A percentile compares a stretch with the other conserved stretches of the same genome.
Conservation (phyloP, 345 rosid species). For the Fremontodendron californicum region DNA sequence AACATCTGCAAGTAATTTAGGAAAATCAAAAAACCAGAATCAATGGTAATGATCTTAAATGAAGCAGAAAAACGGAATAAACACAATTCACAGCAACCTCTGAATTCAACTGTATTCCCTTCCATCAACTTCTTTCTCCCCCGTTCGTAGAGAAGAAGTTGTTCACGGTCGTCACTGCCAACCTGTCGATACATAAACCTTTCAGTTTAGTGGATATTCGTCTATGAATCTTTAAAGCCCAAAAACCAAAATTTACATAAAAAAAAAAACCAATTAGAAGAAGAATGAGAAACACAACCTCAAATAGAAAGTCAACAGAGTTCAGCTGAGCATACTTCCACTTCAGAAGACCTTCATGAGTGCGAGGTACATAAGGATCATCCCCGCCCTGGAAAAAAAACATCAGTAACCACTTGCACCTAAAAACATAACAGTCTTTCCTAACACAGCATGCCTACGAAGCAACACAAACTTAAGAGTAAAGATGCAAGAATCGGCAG, state of each 20-base stretch:
- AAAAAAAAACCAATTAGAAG: background rate
- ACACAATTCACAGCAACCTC: conserved; percentile 42
- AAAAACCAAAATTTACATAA: background rate
- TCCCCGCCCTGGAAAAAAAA: conserved; percentile 76
- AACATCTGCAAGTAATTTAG: conserved; percentile 50
- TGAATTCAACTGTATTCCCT: conserved; percentile 61
- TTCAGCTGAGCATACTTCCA: conserved; percentile 98
- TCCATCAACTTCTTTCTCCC: conserved; percentile 86
- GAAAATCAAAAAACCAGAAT: background rate
- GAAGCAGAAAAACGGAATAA: background rate
- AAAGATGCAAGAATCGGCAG: background rate
- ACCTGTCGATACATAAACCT: conserved; percentile 33
- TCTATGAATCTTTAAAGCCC: background rate
- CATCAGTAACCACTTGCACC: conserved; percentile 8
- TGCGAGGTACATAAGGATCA: conserved; percentile 92
- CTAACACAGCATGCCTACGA: background rate
- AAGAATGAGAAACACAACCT: conserved; percentile 39
- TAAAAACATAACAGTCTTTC: background rate
- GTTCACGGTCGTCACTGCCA: conserved; percentile 52
- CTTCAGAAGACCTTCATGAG: conserved; percentile 97
- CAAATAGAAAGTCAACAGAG: conserved; percentile 92
- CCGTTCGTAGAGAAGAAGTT: conserved; percentile 61
- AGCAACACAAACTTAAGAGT: background rate
- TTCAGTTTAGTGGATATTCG: background rate
- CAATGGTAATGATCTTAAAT: background rate